Base-by-base conservation (phyloP, 129 eudicot genomes). In the Scalesia atractyloides region DNA sequence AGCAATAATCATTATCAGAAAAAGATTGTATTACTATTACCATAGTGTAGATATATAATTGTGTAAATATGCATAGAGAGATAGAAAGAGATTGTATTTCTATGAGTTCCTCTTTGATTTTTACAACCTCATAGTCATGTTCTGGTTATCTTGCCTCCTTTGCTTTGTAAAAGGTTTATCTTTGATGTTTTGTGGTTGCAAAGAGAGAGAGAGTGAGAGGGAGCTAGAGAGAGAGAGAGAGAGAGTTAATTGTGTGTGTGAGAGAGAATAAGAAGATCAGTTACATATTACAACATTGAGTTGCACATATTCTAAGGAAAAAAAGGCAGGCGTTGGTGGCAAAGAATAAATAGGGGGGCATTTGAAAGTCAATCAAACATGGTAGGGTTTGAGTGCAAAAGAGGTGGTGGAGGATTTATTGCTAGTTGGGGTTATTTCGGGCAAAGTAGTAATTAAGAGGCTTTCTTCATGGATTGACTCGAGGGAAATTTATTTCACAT, bases 341-440 rank as follows among this genome's bases (percentile, higher is more conserved):
- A 71, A 43, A 30, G 65, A 77, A 78, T 39, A 48, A 76, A 76
- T 76, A 56, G 56, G 74, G 69, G 52, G 15, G 20, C 26, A 56
- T 67, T 76, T 67, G 62, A 76, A 76, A 68, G 74, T 67, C 74
- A 76, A 67, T 46, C 79, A 53, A 54, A 66, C 53, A 69, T 62
- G 77, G 43, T 80, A 82, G 81, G 82, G 85, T 84, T 86, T 81
- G 80, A 79, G 79, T 68, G 79, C 77, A 73, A 76, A 68, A 78
- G 57, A 63, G 72, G 78, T 73, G 68, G 81, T 68, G 74, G 62
- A 57, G 74, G 79, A 79, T 60, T 73, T 72, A 79, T 73, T 56
- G 78, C 80, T 11, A 76, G 67, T 76, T 76, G 22, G 74, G 80
- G 68, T 67, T 76, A 76, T 76, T 76, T 76, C 74, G 74, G 80